Conservation (phyloP, 495 filamentous ascomycete species). For the Penicillium flavigenum region DNA sequence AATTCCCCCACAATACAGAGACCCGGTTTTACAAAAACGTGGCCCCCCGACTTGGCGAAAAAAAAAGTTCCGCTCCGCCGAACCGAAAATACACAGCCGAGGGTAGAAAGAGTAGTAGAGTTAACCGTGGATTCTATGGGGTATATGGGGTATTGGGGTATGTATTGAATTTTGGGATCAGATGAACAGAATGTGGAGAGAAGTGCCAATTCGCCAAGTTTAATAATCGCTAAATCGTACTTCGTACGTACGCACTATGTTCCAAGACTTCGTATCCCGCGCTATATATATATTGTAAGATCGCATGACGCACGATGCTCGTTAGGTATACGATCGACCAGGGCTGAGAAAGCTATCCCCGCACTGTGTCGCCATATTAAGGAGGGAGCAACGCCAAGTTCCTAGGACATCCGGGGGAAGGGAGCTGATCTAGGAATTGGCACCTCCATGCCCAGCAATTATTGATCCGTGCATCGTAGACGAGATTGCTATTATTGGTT, state of each 20-base stretch:
- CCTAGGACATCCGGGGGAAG: neutral
- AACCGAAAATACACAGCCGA: conserved; percentile 20
- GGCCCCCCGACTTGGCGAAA: conserved; percentile 3
- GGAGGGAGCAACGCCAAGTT: neutral
- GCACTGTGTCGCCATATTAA: neutral
- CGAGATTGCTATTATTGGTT: no score
- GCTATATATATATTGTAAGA: neutral
- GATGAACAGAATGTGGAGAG: conserved; percentile 5
- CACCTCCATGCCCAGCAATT: neutral
- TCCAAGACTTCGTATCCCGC: neutral
- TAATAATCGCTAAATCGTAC: neutral
- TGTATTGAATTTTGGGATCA: neutral
- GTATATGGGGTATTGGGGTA: neutral
- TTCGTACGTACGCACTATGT: neutral
- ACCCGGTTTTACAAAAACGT: neutral
- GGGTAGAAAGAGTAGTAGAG: neutral
- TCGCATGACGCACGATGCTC: conserved; percentile 8
- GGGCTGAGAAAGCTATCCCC: conserved; percentile 8
- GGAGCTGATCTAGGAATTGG: neutral
- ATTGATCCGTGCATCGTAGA: neutral
- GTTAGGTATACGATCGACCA: neutral
- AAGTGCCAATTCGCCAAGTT: neutral
- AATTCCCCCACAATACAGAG: neutral
- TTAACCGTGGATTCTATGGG: neutral
- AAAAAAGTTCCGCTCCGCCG: conserved; percentile 25